phyloP scores from a whole-genome alignment of 257 asterid genomes.

The Henckelia pumila region DNA sequence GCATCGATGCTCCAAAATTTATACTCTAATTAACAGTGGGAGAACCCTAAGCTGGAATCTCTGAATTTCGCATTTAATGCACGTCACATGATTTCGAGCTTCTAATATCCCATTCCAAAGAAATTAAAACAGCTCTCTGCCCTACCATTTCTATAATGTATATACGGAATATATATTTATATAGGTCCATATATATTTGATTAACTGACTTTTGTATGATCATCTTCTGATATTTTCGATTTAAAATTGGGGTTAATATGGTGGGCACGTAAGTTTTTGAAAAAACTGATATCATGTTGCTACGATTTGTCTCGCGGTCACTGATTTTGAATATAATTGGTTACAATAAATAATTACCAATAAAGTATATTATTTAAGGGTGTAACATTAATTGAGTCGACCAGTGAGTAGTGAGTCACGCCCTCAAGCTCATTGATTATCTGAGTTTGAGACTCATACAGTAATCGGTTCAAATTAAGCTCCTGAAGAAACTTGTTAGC shows the following conservation, averaged over 20 bases:
- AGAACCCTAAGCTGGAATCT: constrained; percentile 62
- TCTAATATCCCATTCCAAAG: constrained; percentile 71
- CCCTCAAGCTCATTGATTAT: too few relatives aligned
- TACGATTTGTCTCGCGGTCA: too few relatives aligned
- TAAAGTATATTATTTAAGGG: too few relatives aligned
- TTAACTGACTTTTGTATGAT: neutral
- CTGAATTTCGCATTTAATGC: constrained; percentile 83
- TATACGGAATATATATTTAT: constrained; percentile 14
- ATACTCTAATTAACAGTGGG: constrained; percentile 24
- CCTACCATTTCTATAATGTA: constrained; percentile 40
- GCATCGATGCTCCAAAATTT: constrained; percentile 47
- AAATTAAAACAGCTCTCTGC: constrained; percentile 44
- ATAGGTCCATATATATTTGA: constrained; percentile 10
- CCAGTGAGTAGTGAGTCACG: too few relatives aligned
- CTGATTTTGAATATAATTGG: too few relatives aligned
- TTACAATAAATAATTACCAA: too few relatives aligned
- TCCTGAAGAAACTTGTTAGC: too few relatives aligned
- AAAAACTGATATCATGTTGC: too few relatives aligned
- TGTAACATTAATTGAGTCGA: too few relatives aligned
- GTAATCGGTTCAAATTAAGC: too few relatives aligned
- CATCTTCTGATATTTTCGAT: neutral
- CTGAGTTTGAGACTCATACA: too few relatives aligned
- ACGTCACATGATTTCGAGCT: constrained; percentile 92
- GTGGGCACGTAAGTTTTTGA: too few relatives aligned
- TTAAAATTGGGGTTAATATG: neutral